These are phyloP conservation scores for Curvularia verruculosa DNA, from an alignment of 2,329 filamentous ascomycete genomes.

Conservation along the genomic window DNA sequence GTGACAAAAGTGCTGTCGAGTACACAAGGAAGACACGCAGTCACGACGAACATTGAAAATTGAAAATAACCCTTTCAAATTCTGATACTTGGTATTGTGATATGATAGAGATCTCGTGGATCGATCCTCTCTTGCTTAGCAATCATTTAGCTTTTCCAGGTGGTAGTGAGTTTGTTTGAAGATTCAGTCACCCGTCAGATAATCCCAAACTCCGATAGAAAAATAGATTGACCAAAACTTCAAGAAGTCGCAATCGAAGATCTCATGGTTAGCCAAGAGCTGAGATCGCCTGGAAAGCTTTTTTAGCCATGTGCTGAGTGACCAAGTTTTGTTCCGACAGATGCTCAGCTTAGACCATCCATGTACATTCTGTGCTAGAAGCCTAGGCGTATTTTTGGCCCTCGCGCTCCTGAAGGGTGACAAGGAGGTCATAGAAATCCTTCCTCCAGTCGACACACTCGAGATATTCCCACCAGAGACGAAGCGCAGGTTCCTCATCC, in stretches of 20 bases:
- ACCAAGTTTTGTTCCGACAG: not conserved
- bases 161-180: not conserved
- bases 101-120: not conserved
- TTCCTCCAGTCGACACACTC: constrained; percentile 52
- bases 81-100: not conserved
- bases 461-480: constrained; percentile 58
- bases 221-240: not conserved
- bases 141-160: not conserved
- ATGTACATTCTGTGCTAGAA: not conserved
- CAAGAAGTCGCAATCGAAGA: not conserved
- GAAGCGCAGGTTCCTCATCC: constrained; percentile 49
- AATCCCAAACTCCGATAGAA: not conserved
- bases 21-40: not conserved
- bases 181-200: not conserved
- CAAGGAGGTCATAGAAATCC: constrained; percentile 52
- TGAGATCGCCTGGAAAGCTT: no score
- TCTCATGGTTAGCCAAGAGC: no score
- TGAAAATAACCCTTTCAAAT: not conserved
- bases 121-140: not conserved
- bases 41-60: not conserved
- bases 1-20: not conserved
- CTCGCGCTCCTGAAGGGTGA: constrained; percentile 29
- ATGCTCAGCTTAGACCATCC: not conserved
- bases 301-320: not conserved
- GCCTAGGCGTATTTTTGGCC: constrained; percentile 7